These are phyloP conservation scores for Purpureocillium takamizusanense DNA, from an alignment of 2,329 filamentous ascomycete species.

Conservation along the genomic window DNA sequence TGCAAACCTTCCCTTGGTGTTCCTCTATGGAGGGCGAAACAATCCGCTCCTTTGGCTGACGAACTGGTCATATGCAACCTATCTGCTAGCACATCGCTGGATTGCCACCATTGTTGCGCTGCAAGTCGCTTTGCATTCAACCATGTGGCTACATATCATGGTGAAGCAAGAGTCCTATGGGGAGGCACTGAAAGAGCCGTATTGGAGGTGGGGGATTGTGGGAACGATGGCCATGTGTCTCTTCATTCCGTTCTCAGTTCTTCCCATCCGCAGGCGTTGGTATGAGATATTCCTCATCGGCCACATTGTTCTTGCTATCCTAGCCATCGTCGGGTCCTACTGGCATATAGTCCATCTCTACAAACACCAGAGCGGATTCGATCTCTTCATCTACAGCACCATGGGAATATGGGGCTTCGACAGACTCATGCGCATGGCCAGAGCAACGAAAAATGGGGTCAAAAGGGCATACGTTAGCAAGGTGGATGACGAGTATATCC, in stretches of 20 bases:
- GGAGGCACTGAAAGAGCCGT: constrained; percentile 16
- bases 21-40: constrained; percentile 37
- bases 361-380: constrained; percentile 31
- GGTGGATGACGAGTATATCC: constrained; percentile 19
- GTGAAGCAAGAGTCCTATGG: constrained; percentile 16
- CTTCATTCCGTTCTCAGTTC: constrained; percentile 21
- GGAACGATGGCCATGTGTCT: constrained; percentile 23
- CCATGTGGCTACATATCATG: constrained; percentile 28
- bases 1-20: constrained; percentile 28
- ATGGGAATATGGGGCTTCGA: constrained; percentile 20
- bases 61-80: constrained; percentile 39
- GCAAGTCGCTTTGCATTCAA: constrained; percentile 36
- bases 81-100: constrained; percentile 39
- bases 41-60: constrained; percentile 38
- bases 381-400: constrained; percentile 19
- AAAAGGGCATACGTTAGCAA: constrained; percentile 16
- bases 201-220: constrained; percentile 35
- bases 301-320: constrained; percentile 30
- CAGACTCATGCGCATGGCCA: constrained; percentile 11
- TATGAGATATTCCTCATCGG: constrained; percentile 35
- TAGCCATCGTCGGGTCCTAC: constrained; percentile 32
- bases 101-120: constrained; percentile 33
- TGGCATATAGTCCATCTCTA: constrained; percentile 30
- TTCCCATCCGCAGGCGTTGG: constrained; percentile 24
- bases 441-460: constrained; percentile 8